Evolutionary conservation across 192 early-diverging fungal genomes (phyloP).

Genomic region (Irineochytrium annulatum): DNA sequence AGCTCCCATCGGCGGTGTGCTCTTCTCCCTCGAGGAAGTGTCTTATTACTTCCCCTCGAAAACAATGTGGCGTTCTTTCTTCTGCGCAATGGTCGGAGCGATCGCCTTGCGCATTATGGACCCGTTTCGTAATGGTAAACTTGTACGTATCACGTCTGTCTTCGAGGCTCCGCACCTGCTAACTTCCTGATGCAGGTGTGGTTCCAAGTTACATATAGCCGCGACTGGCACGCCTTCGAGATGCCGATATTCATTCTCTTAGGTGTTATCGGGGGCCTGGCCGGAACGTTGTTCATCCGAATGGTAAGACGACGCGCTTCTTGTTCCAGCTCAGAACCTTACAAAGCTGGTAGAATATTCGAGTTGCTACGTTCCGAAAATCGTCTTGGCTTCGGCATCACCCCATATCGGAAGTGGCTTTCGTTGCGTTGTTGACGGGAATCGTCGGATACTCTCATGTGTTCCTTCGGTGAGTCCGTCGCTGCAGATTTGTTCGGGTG

Average conservation of each 20-base stretch:
- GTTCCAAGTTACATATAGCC: conserved; percentile 90
- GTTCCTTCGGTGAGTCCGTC: conserved; percentile 42
- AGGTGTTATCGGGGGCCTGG: conserved; percentile 67
- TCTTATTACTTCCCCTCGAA: conserved; percentile 90
- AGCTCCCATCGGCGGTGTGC: conserved; percentile 86
- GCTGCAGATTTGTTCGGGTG: neutral
- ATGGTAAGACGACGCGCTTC: conserved; percentile 20
- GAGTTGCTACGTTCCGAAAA: conserved; percentile 28
- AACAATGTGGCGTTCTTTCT: conserved; percentile 95
- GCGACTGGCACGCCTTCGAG: conserved; percentile 95
- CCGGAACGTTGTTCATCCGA: conserved; percentile 49
- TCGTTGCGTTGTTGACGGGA: conserved; percentile 45
- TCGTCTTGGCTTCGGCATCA: conserved; percentile 23
- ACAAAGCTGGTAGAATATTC: conserved; percentile 25
- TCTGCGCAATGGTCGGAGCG: conserved; percentile 94
- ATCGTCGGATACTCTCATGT: conserved; percentile 42
- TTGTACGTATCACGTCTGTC: conserved; percentile 48
- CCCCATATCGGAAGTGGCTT: conserved; percentile 42
- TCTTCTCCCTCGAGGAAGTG: conserved; percentile 84
- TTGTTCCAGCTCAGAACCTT: neutral
- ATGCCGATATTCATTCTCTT: conserved; percentile 66
- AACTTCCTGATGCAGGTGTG: conserved; percentile 36
- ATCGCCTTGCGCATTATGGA: conserved; percentile 70
- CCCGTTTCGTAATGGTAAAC: conserved; percentile 93
- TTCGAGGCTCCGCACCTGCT: neutral